Evolutionary conservation across 805 yeast species (phyloP), one percentile per base, ranked within the genome.

Genomic region (Wickerhamiella hasegawae): DNA sequence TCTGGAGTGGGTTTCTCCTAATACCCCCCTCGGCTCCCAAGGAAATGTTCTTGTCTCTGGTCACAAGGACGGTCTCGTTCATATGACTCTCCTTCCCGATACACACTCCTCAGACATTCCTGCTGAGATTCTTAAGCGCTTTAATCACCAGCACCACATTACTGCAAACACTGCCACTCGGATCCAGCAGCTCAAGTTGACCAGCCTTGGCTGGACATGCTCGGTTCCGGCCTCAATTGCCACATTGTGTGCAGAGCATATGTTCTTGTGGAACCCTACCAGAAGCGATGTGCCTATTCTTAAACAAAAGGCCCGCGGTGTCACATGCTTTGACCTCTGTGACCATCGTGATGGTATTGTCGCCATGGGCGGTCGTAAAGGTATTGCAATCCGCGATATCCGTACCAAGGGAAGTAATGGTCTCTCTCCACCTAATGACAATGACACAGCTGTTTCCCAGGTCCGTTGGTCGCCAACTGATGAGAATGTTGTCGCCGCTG

Each of bases 51-150:
- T 61, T 1, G 58, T 60, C 3, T 66, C 92, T 0, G 94, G 94
- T 9, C 90, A 83, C 51, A 68, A 66, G 34, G 69, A 71, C 39
- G 95, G 95, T 2, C 58, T 68, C 36, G 81, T 74, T 0, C 81
- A 85, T 53, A 53, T 84, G 40, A 70, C 81, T 3, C 60, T 76
- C 14, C 63, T 83, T 6, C 90, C 93, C 1, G 68, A 64, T 32
- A 57, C 69, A 1, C 51, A 57, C 18, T 49, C 60, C 6, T 65
- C 65, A 18, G 60, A 66, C 37, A 36, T 30, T 8, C 58, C 59
- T 1, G 94, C 95, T 0, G 82, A 74, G 51, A 76, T 84, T 16
- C 58, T 77, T 41, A 78, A 73, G 51, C 61, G 92, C 26, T 84
- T 76, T 59, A 81, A 81, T 54, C 95, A 84, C 57, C 60, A 66